These are phyloP conservation scores for Fusarium subtropicale DNA, from an alignment of 2,329 filamentous ascomycete species.

Conservation along the genomic window DNA sequence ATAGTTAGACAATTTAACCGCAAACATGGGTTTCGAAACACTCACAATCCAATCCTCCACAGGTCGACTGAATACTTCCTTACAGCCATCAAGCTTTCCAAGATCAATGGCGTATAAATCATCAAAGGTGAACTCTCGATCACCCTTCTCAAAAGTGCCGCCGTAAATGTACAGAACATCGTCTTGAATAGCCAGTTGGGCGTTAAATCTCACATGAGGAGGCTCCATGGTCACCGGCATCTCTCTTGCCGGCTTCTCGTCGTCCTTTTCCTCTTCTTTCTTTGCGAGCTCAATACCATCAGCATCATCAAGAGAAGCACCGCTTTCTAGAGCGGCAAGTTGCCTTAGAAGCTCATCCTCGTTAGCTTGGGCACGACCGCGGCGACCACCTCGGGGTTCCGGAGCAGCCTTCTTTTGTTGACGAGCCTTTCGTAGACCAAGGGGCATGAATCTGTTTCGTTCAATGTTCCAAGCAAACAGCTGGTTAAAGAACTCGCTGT, in stretches of 20 bases:
- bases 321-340: constrained; percentile 85
- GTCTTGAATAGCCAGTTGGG: constrained; percentile 88
- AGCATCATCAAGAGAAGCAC: constrained; percentile 68
- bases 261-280: constrained; percentile 65
- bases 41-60: constrained; percentile 83
- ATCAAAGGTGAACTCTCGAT: constrained; percentile 94
- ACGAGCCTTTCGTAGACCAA: constrained; percentile 80
- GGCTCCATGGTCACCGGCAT: constrained; percentile 81
- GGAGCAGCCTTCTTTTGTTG: constrained; percentile 68
- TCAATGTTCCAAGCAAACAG: constrained; percentile 96
- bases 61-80: constrained; percentile 87
- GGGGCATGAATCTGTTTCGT: constrained; percentile 91
- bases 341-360: constrained; percentile 92
- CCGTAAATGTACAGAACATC: constrained; percentile 95
- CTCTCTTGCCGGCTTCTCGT: constrained; percentile 69
- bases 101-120: constrained; percentile 94
- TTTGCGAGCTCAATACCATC: constrained; percentile 63
- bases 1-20: constrained; percentile 23
- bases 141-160: constrained; percentile 94
- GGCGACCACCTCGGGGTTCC: constrained; percentile 66
- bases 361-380: constrained; percentile 85
- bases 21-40: constrained; percentile 6
- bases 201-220: constrained; percentile 91
- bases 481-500: constrained; percentile 96
- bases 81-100: constrained; percentile 94